These are phyloP conservation scores for Pleurozium schreberi DNA, from an alignment of 225 moss, liverwort and hornwort species.

Conservation along the genomic window DNA sequence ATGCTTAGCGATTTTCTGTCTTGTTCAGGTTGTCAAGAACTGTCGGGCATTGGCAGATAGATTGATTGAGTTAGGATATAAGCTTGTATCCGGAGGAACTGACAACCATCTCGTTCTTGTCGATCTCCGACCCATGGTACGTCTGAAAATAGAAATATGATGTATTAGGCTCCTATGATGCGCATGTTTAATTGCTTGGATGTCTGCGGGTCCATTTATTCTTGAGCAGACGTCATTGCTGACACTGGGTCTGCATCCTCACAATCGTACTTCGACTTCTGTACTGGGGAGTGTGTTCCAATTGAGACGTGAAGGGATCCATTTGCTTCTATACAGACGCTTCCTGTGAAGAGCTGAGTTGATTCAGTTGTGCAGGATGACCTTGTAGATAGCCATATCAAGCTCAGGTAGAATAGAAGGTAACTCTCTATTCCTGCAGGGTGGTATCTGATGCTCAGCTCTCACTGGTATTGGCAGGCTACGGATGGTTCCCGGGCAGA, in stretches of 20 bases:
- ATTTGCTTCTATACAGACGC: neutral
- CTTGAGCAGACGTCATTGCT: neutral
- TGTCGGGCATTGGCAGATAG: conserved; percentile 68
- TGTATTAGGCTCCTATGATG: neutral
- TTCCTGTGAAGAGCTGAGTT: neutral
- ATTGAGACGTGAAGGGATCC: neutral
- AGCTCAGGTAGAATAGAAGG: neutral
- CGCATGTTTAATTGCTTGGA: neutral
- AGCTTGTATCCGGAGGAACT: conserved; percentile 82
- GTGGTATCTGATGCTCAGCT: neutral
- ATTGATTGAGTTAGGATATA: conserved; percentile 62
- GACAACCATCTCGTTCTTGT: conserved; percentile 91
- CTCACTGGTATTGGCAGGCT: conserved; percentile 31
- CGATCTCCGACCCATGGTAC: conserved; percentile 66
- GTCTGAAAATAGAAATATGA: neutral
- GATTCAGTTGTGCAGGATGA: neutral
- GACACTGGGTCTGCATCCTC: neutral
- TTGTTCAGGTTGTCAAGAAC: conserved; percentile 56
- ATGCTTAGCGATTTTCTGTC: neutral
- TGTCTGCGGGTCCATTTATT: neutral
- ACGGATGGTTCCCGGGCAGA: conserved; percentile 74
- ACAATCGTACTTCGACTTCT: neutral
- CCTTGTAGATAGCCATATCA: neutral
- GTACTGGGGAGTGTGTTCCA: neutral
- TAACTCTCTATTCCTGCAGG: neutral